Evolutionary conservation across 1,284 basidiomycete species (phyloP).

Genomic region (Trametes sp.): DNA sequence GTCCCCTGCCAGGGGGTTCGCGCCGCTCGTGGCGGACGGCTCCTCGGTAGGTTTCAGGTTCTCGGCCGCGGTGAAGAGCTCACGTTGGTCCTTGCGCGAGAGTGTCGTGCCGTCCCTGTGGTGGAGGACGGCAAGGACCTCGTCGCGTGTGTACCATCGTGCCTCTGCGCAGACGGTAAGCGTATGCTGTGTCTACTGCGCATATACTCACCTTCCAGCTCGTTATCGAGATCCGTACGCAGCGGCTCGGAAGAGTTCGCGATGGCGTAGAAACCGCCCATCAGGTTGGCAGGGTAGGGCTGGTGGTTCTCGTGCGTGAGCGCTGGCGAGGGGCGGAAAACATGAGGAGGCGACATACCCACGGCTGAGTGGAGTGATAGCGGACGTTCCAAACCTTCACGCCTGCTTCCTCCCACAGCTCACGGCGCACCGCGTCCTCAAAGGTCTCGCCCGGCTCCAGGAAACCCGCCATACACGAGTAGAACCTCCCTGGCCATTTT

Average conservation of each 20-base stretch:
- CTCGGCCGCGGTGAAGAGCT: constrained; percentile 50
- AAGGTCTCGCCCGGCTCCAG: constrained; percentile 94
- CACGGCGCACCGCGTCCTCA: constrained; percentile 92
- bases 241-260: constrained; percentile 79
- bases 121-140: constrained; percentile 71
- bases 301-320: constrained; percentile 36
- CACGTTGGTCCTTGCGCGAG: constrained; percentile 62
- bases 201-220: constrained; percentile 79
- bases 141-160: constrained; percentile 84
- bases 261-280: constrained; percentile 90
- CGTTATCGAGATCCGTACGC: constrained; percentile 91
- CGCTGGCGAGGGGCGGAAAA: constrained; percentile 4
- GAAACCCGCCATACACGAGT: constrained; percentile 91
- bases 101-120: constrained; percentile 64
- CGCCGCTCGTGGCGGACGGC: constrained; percentile 29
- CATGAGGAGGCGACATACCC: constrained; percentile 55
- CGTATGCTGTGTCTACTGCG: background rate
- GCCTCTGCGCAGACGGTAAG: constrained; percentile 66
- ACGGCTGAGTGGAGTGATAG: constrained; percentile 89
- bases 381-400: constrained; percentile 83
- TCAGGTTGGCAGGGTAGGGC: constrained; percentile 91
- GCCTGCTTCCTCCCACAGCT: constrained; percentile 96
- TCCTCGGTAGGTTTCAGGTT: constrained; percentile 27
- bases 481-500: constrained; percentile 76
- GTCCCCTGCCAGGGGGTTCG: constrained; percentile 21